Evolutionary conservation across 345 rosid genomes (phyloP).

Genomic region (Dipteronia dyeriana): DNA sequence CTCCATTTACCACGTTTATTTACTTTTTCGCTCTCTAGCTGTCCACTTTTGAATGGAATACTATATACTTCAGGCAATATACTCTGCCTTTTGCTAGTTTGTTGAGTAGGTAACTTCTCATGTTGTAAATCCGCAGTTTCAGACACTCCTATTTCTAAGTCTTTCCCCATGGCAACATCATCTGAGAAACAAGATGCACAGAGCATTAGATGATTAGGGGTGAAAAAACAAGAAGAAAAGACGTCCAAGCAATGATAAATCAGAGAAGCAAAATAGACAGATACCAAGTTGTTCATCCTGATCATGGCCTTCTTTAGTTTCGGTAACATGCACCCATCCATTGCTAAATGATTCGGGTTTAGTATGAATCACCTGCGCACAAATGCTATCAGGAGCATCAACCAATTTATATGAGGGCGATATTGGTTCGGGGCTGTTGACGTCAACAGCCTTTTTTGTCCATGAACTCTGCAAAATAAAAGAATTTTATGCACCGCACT

Average conservation of each 20-base stretch:
- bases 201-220: neutral
- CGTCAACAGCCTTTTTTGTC: conserved; percentile 56
- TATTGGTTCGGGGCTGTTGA: conserved; percentile 45
- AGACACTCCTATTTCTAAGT: conserved; percentile 32
- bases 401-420: conserved; percentile 44
- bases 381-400: conserved; percentile 70
- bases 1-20: conserved; percentile 21
- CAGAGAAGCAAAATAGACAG: conserved; percentile 9
- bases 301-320: conserved; percentile 34
- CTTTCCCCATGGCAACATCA: conserved; percentile 30
- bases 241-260: neutral
- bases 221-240: conserved; percentile 4
- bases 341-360: conserved; percentile 47
- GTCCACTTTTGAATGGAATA: conserved; percentile 30
- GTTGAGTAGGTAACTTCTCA: conserved; percentile 22
- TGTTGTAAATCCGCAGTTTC: conserved; percentile 21
- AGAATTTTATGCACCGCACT: neutral
- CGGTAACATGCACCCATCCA: conserved; percentile 28
- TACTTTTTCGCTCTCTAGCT: conserved; percentile 27
- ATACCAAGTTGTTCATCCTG: conserved; percentile 41
- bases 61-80: conserved; percentile 28
- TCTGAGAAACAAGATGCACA: conserved; percentile 19
- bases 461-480: conserved; percentile 57
- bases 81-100: conserved; percentile 18
- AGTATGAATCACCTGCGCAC: conserved; percentile 61